Conservation (phyloP, 306 rosid species). For the Cyclanthera cordifolia region DNA sequence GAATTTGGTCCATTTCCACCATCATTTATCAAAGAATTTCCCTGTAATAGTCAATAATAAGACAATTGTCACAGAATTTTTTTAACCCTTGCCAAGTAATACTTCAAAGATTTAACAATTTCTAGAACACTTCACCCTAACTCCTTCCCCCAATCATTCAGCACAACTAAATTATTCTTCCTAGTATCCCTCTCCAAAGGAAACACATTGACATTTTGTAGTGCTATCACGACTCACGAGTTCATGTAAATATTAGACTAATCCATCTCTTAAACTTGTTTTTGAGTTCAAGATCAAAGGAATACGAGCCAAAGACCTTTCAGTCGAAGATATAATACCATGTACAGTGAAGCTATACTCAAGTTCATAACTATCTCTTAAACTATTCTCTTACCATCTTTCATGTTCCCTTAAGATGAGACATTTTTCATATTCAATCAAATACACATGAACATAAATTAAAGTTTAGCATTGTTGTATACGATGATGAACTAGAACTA, state of each 20-base stretch:
- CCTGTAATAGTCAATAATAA: constrained; percentile 34
- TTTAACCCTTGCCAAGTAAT: background rate
- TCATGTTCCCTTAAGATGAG: background rate
- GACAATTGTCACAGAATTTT: constrained; percentile 3
- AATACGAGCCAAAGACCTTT: too few species aligned
- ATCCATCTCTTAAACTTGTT: background rate
- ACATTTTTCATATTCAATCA: background rate
- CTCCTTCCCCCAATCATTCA: background rate
- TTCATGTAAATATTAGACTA: background rate
- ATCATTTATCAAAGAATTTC: constrained; percentile 19
- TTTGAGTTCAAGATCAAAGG: too few species aligned
- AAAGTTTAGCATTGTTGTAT: background rate
- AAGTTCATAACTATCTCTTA: background rate
- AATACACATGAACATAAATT: background rate
- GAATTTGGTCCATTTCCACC: constrained; percentile 39
- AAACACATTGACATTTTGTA: background rate
- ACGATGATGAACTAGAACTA: constrained; percentile 2
- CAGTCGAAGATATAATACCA: too few species aligned
- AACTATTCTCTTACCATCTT: background rate
- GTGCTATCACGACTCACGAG: too few species aligned
- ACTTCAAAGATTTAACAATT: background rate
- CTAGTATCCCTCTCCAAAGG: background rate
- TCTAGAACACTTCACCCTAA: background rate
- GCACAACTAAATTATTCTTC: background rate
- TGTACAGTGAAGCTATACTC: too few species aligned